Evolutionary conservation across 2,329 filamentous ascomycete species (phyloP), one percentile per base, ranked within the genome.

Genomic region (Pseudofabraea citricarpa): DNA sequence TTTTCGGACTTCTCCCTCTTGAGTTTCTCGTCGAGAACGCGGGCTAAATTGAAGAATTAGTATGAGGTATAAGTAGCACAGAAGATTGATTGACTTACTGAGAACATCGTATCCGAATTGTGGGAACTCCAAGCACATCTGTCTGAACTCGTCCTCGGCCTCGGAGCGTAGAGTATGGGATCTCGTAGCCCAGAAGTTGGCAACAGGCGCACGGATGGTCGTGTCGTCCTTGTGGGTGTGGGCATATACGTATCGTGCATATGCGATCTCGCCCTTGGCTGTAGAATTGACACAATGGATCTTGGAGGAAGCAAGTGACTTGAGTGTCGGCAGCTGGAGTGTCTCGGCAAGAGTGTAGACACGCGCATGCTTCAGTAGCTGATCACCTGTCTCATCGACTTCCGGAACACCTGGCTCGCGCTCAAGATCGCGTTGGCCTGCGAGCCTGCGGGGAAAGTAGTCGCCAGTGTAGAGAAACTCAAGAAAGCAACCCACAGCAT

Each of bases 31-130:
- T 83, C 78, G 61, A 83, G 64, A 16, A 83, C 77, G 47, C 78
- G 78, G 13, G 78, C 77, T 82, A n/a, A n/a, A 56, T 35, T 20
- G 15, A 29, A 37, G n/a, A 32, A 39, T 29, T 7, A 7, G 6
- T 13, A n/a, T 59, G 50, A 58, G 41, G 27, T 41, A n/a, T 37
- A 12, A 27, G 9, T 19, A 31, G 15, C 20, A n/a, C n/a, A n/a
- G 29, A 36, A 23, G 23, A 22, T 21, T 8, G 21, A 39, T 20
- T 19, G 43, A 70, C 75, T 54, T 72, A 88, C 81, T 90, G 47
- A 96, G 78, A 44, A 97, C 87, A 64, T 96, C 90, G 70, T 90
- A 96, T 59, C 86, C 86, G 62, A 96, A 96, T 61, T 94, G 85
- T 15, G 90, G 90, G 62, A 83, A 90, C 67, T 95, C 87, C 62